A percentile compares a stretch with the other conserved stretches of the same genome.
Evolutionary conservation across 306 rosid genomes (phyloP).

Genomic region (Sesbania bispinosa): DNA sequence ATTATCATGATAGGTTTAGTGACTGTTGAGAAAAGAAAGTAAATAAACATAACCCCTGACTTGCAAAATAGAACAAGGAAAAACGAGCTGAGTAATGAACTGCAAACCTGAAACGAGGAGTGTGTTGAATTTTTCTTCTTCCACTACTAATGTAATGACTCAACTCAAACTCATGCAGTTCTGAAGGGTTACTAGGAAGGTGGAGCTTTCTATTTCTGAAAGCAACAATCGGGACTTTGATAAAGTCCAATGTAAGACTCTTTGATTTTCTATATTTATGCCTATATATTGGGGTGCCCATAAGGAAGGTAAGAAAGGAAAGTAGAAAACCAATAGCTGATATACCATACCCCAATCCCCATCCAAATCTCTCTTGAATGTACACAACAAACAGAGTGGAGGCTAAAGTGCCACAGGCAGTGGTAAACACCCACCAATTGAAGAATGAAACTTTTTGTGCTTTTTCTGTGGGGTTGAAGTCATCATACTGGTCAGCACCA

Average conservation of each 20-base stretch:
- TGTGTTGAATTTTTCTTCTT: conserved; percentile 51
- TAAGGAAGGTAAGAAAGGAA: conserved; percentile 44
- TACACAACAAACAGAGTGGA: conserved; percentile 65
- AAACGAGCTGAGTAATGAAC: background rate
- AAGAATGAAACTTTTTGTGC: conserved; percentile 63
- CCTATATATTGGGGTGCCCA: conserved; percentile 66
- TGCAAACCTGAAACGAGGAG: conserved; percentile 55
- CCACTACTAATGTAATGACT: conserved; percentile 38
- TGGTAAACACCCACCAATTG: conserved; percentile 81
- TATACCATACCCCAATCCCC: conserved; percentile 72
- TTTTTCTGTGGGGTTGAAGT: conserved; percentile 49
- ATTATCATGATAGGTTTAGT: background rate
- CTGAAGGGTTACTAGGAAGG: conserved; percentile 41
- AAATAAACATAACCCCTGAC: background rate
- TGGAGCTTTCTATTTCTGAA: conserved; percentile 46
- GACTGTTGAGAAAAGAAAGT: background rate
- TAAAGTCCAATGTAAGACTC: conserved; percentile 42
- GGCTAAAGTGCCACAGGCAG: conserved; percentile 52
- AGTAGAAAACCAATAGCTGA: conserved; percentile 53
- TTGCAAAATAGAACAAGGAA: background rate
- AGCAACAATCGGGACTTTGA: conserved; percentile 43
- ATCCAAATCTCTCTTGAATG: conserved; percentile 71
- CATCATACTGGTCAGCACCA: conserved; percentile 87
- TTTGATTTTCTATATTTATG: conserved; percentile 48
- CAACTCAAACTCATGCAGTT: conserved; percentile 55